Evolutionary conservation across 140 eudicot species (phyloP), one percentile per base, ranked within the genome.

Genomic region (Anethum foeniculum): DNA sequence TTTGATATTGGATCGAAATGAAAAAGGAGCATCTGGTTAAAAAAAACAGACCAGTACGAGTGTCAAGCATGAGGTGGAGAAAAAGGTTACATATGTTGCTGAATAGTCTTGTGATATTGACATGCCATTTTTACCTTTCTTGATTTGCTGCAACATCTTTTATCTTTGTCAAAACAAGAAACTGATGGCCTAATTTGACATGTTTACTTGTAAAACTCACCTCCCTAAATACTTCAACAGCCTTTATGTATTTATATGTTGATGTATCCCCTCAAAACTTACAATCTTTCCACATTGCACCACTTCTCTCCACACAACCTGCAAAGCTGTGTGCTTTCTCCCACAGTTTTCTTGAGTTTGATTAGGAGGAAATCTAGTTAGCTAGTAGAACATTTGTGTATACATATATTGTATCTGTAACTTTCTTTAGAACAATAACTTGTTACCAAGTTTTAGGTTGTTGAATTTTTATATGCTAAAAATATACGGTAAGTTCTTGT

Each of bases 311-410:
- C 25, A 76, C 41, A 60, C 77, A 75, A 74, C 77, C 81, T 60
- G 34, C 80, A 84, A 75, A 36, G 81, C 71, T 30, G 5, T 80
- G 80, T 64, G 81, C 58, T 51, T 48, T 80, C 83, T 39, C 83
- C 77, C 83, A 62, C 77, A 69, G 46, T 54, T 77, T 83, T 25
- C 3, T 77, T 25, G 18, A 76, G 25, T 58, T 52, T 58, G 67
- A 58, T 58, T 58, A 58, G 67, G 67, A 58, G 28, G 23, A 23
- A 25, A 58, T 58, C 28, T 58, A 7, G 1, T 58, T 58, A 7
- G 13, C 30, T 58, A 23, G 67, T 58, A 18, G 5, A 5, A 18
- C 14, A 39, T 76, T 21, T 54, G 34, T 19, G 49, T 74, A 13
- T 47, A 47, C 13, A 11, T 47, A 14, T 71, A 13, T 83, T 58